A percentile compares a stretch with the other conserved stretches of the same genome.
Evolutionary conservation across 345 rosid genomes (phyloP).

Genomic region (thale cress (Arabidopsis thaliana)): TAIR10.1 NC_003074.8:271001-271500

Average conservation of each 20-base stretch:
- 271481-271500: constrained; percentile 74
- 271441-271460: constrained; percentile 53
- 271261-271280: constrained; percentile 72
- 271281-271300: constrained; percentile 78
- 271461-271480: constrained; percentile 75
- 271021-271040: constrained; percentile 94
- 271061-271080: constrained; percentile 67
- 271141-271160: constrained; percentile 62
- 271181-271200: constrained; percentile 90
- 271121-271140: constrained; percentile 60
- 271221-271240: constrained; percentile 65
- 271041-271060: constrained; percentile 86
- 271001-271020: constrained; percentile 86
- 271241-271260: constrained; percentile 42
- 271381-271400: background rate
- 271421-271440: constrained; percentile 59
- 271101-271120: constrained; percentile 70
- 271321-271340: constrained; percentile 68
- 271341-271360: background rate
- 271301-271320: constrained; percentile 93
- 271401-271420: constrained; percentile 58
- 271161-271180: constrained; percentile 73
- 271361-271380: background rate
- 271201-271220: constrained; percentile 84
- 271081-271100: constrained; percentile 70